Conservation (phyloP, 495 filamentous ascomycete species). For the Choiromyces venosus region DNA sequence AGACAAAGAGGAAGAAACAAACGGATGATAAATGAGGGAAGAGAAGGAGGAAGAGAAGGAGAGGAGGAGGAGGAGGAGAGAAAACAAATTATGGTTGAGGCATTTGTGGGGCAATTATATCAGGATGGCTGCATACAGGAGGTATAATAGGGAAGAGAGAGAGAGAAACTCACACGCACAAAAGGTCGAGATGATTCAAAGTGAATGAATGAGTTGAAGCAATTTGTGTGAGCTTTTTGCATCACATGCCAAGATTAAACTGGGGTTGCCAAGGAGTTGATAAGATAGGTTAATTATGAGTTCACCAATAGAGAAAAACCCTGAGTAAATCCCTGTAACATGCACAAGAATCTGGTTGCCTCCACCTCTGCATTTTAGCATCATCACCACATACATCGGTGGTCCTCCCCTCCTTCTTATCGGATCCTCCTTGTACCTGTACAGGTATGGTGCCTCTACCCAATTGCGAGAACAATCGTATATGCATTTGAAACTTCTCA, state of each 20-base stretch:
- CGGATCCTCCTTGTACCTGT: neutral
- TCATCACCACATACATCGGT: neutral
- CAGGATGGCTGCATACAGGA: neutral
- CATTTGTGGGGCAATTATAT: neutral
- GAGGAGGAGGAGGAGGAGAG: neutral
- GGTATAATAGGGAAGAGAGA: neutral
- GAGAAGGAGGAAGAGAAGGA: neutral
- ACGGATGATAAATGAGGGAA: neutral
- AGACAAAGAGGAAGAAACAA: neutral
- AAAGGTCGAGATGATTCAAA: neutral
- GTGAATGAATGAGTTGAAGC: neutral
- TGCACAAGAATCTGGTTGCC: neutral
- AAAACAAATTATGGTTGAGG: neutral
- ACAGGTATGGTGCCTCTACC: too few relatives aligned
- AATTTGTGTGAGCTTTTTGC: neutral
- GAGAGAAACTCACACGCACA: neutral
- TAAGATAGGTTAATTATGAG: neutral
- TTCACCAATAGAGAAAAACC: neutral
- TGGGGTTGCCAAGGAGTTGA: neutral
- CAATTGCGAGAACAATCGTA: neutral
- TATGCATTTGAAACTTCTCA: neutral
- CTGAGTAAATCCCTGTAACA: too few relatives aligned
- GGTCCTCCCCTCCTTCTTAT: neutral
- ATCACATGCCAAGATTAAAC: neutral
- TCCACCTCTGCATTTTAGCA: neutral